Evolutionary conservation across 768 basidiomycete genomes (phyloP).

Genomic region (Phaffia tasmanica): DNA sequence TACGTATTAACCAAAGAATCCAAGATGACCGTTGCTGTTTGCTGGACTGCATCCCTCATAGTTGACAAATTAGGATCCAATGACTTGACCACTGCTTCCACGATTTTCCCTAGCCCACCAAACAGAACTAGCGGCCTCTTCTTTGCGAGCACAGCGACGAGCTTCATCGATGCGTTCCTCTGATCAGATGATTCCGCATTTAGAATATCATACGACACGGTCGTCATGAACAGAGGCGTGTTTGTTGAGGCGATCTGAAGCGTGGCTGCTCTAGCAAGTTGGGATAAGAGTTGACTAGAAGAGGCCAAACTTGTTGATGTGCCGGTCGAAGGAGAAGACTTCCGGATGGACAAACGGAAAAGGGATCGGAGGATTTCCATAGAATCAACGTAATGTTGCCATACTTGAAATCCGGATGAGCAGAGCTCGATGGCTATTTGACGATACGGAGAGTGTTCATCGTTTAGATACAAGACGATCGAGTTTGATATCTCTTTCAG

Average conservation of each 20-base stretch:
- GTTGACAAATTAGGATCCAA: conserved; percentile 71
- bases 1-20: conserved; percentile 90
- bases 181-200: conserved; percentile 55
- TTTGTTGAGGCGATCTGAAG: conserved; percentile 71
- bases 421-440: conserved; percentile 76
- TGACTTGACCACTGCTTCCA: conserved; percentile 93
- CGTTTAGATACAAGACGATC: conserved; percentile 62
- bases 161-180: conserved; percentile 77
- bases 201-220: conserved; percentile 77
- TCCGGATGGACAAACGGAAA: conserved; percentile 60
- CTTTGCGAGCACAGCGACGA: conserved; percentile 83
- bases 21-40: conserved; percentile 86
- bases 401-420: conserved; percentile 79
- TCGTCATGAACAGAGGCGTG: conserved; percentile 87
- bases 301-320: conserved; percentile 2
- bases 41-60: conserved; percentile 65
- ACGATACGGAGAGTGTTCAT: conserved; percentile 46
- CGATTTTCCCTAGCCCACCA: conserved; percentile 67
- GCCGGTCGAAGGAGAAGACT: conserved; percentile 1
- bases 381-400: conserved; percentile 87
- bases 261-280: conserved; percentile 65
- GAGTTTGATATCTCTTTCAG: conserved; percentile 78
- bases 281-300: conserved; percentile 46
- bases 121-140: conserved; percentile 84
- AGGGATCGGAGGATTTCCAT: conserved; percentile 76